Percentiles rank a stretch among this genome's conserved stretches.
phyloP scores from a whole-genome alignment of 345 rosid genomes.

The Pugionium dolabratum region DNA sequence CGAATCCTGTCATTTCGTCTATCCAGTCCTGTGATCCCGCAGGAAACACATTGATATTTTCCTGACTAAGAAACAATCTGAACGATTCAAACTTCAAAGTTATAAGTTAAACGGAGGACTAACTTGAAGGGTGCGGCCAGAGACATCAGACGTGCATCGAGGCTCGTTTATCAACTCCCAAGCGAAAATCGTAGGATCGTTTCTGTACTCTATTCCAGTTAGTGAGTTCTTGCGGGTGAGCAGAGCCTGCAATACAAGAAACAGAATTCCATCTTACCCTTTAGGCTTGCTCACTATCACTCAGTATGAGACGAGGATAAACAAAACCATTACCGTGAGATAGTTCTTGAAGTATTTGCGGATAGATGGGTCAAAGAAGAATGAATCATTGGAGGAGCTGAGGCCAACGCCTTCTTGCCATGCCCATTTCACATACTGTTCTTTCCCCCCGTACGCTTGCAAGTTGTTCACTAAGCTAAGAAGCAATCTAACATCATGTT shows the following conservation, averaged over 20 bases:
- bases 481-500: conserved; percentile 60
- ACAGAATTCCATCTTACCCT: not conserved
- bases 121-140: conserved; percentile 82
- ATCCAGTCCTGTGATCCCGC: conserved; percentile 65
- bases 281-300: not conserved
- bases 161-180: conserved; percentile 96
- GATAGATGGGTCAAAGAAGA: conserved; percentile 84
- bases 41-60: not conserved
- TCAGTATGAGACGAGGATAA: conserved; percentile 5
- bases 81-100: not conserved
- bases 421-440: conserved; percentile 89
- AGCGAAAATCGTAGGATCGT: conserved; percentile 79
- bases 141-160: conserved; percentile 73
- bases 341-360: conserved; percentile 73
- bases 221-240: conserved; percentile 74
- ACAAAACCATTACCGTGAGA: conserved; percentile 51
- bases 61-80: conserved; percentile 13
- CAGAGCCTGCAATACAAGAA: conserved; percentile 47
- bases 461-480: conserved; percentile 81
- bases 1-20: conserved; percentile 69
- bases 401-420: conserved; percentile 89
- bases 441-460: conserved; percentile 79
- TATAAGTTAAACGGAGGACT: conserved; percentile 33
- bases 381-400: conserved; percentile 82
- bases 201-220: conserved; percentile 73